These are phyloP conservation scores for Fusarium keratoplasticum DNA, from an alignment of 2,329 filamentous ascomycete species.

Conservation along the genomic window DNA sequence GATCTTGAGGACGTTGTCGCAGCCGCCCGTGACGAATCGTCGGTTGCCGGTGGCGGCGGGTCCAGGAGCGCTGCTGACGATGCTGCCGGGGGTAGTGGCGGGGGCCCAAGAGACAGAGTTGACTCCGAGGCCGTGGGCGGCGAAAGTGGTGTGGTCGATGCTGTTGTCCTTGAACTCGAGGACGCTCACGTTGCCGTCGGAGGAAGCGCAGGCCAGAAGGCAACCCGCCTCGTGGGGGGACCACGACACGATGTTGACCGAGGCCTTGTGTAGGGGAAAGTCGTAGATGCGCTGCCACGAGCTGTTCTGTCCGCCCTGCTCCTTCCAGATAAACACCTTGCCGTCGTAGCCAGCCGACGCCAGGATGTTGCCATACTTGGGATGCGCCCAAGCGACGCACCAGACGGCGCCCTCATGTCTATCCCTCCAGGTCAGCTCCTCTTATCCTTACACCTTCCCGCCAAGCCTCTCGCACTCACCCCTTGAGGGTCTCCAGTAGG, in stretches of 20 bases:
- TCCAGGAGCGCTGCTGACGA: constrained; percentile 78
- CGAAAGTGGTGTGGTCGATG: constrained; percentile 90
- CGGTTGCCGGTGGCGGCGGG: constrained; percentile 73
- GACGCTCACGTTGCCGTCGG: constrained; percentile 91
- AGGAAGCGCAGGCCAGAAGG: constrained; percentile 92
- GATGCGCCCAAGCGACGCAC: constrained; percentile 98
- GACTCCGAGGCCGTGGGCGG: constrained; percentile 91
- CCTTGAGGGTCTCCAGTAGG: constrained; percentile 92
- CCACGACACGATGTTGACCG: constrained; percentile 97
- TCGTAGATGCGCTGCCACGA: constrained; percentile 91
- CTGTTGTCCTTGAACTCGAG: constrained; percentile 97
- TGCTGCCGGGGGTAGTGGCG: constrained; percentile 82
- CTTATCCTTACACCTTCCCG: not conserved
- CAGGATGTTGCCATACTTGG: constrained; percentile 98
- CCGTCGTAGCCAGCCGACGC: constrained; percentile 96
- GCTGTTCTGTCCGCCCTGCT: constrained; percentile 70
- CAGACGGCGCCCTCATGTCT: constrained; percentile 98
- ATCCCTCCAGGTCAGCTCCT: constrained; percentile 26
- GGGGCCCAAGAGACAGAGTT: constrained; percentile 98
- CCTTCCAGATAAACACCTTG: constrained; percentile 98
- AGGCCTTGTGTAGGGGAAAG: constrained; percentile 92
- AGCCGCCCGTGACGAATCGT: constrained; percentile 93
- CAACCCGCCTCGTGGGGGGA: constrained; percentile 97
- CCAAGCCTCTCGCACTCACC: constrained; percentile 64
- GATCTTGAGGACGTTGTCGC: constrained; percentile 92